phyloP scores from a whole-genome alignment of 2,329 filamentous ascomycete species.

The Elsinoe fawcettii region DNA sequence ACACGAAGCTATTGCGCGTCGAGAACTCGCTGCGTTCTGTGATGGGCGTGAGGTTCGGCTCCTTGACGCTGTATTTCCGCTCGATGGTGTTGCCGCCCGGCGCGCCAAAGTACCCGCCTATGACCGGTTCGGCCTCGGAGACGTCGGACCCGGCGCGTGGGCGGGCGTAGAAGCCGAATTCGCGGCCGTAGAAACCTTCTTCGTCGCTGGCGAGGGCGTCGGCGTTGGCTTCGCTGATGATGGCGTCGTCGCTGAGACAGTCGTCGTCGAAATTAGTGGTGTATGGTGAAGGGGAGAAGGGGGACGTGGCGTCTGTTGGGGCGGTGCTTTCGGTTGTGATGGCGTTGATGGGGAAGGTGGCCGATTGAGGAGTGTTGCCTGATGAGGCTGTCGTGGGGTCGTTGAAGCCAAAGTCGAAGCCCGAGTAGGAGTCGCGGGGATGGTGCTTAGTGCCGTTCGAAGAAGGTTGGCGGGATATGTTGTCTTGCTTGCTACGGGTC shows the following conservation, averaged over 20 bases:
- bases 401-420: conserved; percentile 36
- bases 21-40: conserved; percentile 95
- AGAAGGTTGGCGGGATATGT: not conserved
- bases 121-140: conserved; percentile 53
- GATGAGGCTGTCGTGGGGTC: conserved; percentile 29
- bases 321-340: conserved; percentile 52
- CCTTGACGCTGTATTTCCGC: conserved; percentile 68
- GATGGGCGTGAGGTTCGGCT: conserved; percentile 91
- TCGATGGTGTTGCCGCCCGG: conserved; percentile 55
- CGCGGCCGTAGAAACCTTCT: conserved; percentile 89
- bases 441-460: not conserved
- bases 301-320: conserved; percentile 23
- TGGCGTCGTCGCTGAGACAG: conserved; percentile 60
- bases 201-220: conserved; percentile 86
- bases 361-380: conserved; percentile 18
- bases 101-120: conserved; percentile 84
- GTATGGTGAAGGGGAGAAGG: conserved; percentile 15
- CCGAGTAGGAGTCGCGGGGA: conserved; percentile 21
- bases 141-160: conserved; percentile 37
- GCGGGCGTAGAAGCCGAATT: conserved; percentile 88
- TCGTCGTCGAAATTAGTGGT: conserved; percentile 52
- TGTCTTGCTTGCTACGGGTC: conserved; percentile 16
- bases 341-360: conserved; percentile 35
- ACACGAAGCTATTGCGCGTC: conserved; percentile 79
- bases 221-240: conserved; percentile 92